Conservation (phyloP, 306 rosid genomes). For the Ormosia semicastrata region DNA sequence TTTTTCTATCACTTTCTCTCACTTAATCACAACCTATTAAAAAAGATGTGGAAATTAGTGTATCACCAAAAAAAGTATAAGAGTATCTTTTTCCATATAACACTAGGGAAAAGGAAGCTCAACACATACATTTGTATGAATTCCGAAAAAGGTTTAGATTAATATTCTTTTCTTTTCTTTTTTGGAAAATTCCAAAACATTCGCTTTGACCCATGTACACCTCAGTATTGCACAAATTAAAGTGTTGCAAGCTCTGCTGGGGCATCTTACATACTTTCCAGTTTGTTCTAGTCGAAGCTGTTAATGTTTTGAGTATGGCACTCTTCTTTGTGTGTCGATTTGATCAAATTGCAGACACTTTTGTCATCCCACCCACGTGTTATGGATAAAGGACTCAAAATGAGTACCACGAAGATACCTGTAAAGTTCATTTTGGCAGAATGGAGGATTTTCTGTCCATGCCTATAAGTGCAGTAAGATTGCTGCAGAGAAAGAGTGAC, state of each 20-base stretch:
- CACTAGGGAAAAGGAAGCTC: not conserved
- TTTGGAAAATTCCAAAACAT: slow-evolving; percentile 8
- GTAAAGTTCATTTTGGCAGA: not conserved
- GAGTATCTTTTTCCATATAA: no score
- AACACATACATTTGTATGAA: not conserved
- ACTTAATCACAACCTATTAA: no score
- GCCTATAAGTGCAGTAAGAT: not conserved
- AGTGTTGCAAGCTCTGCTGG: slow-evolving; percentile 14
- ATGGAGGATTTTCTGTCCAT: slow-evolving; percentile 17
- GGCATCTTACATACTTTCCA: not conserved
- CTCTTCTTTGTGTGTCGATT: slow-evolving; percentile 21
- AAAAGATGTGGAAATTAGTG: no score
- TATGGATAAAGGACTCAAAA: not conserved
- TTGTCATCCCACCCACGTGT: slow-evolving; percentile 30
- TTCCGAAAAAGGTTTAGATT: not conserved
- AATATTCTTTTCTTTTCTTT: not conserved
- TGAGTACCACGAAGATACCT: not conserved
- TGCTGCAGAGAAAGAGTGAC: not conserved
- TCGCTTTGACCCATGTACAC: slow-evolving; percentile 25
- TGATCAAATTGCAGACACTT: slow-evolving; percentile 22
- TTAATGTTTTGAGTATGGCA: not conserved
- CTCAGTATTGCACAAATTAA: slow-evolving; percentile 7
- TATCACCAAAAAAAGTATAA: no score
- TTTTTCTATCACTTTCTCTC: no score
- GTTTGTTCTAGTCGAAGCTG: slow-evolving; percentile 18